phyloP scores from a whole-genome alignment of 2,329 filamentous ascomycete genomes.

The Rhinocladiella similis region DNA sequence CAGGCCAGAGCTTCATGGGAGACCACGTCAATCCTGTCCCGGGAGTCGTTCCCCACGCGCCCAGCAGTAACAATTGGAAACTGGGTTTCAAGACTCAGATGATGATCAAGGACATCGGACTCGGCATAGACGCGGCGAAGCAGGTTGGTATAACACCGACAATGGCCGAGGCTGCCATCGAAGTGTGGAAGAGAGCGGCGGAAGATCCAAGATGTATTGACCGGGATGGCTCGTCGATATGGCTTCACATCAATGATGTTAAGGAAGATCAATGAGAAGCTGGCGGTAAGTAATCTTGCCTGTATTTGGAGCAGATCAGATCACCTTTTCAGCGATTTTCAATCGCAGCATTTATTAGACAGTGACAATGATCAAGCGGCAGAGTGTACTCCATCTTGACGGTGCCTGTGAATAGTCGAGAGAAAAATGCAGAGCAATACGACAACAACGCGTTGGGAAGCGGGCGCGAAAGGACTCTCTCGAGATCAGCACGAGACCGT shows the following conservation, averaged over 20 bases:
- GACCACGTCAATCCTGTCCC: conserved; percentile 15
- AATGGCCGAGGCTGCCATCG: conserved; percentile 9
- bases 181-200: conserved; percentile 11
- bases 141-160: conserved; percentile 5
- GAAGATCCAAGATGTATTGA: conserved; percentile 8
- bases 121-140: conserved; percentile 13
- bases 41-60: background rate
- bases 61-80: conserved; percentile 4
- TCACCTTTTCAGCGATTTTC: too few species aligned
- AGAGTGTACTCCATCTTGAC: too few species aligned
- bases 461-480: too few species aligned
- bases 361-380: too few species aligned
- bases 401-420: too few species aligned
- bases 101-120: conserved; percentile 15
- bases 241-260: conserved; percentile 6
- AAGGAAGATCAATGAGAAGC: background rate
- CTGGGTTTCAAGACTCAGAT: conserved; percentile 15
- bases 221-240: conserved; percentile 11
- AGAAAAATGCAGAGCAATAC: too few species aligned
- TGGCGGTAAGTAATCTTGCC: background rate
- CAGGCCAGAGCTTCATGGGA: conserved; percentile 14
- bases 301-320: too few species aligned
- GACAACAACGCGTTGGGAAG: too few species aligned
- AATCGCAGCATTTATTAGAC: too few species aligned
- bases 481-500: too few species aligned